Base-by-base conservation (phyloP, 129 eudicot species). In the Sambucus nigra region DNA sequence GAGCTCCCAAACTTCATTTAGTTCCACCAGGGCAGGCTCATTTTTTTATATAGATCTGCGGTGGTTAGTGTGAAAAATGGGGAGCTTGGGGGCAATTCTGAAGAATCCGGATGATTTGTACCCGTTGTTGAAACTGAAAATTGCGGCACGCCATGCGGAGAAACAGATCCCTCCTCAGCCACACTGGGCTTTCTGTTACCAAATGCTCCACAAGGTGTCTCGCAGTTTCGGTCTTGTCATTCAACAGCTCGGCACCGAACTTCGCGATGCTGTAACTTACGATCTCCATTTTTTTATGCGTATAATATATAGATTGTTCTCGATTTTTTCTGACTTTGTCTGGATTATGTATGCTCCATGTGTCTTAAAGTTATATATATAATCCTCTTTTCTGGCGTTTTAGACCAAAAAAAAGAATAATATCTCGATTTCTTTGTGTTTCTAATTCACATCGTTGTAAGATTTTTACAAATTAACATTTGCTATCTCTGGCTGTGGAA, bases 131-230 rank as follows among this genome's bases (percentile, higher is more conserved):
- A 89, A 89, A 83, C 65, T 89, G 73, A 89, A 81, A 55, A 62
- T 78, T 65, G 97, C 95, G 60, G 79, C 73, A 8, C 77, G 74
- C 58, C 60, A 69, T 18, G 93, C 93, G 10, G 97, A 65, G 76
- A 89, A 89, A 60, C 97, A 89, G 97, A 84, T 89, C 75, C 97
- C 95, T 4, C 35, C 77, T 48, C 81, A 84, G 75, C 93, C 86
- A 6, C 97, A 89, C 73, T 89, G 97, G 95, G 86, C 78, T 8
- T 89, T 89, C 71, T 89, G 93, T 61, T 89, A 89, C 75, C 48
- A 88, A 2, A 84, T 89, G 97, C 97, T 89, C 31, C 86, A 73
- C 38, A 89, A 89, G 72, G 97, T 89, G 61, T 89, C 97, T 38
- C 73, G 97, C 68, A 89, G 97, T 29, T 89, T 89, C 66, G 93